Evolutionary conservation across 1,284 basidiomycete genomes (phyloP).

Genomic region (Puccinia horiana): DNA sequence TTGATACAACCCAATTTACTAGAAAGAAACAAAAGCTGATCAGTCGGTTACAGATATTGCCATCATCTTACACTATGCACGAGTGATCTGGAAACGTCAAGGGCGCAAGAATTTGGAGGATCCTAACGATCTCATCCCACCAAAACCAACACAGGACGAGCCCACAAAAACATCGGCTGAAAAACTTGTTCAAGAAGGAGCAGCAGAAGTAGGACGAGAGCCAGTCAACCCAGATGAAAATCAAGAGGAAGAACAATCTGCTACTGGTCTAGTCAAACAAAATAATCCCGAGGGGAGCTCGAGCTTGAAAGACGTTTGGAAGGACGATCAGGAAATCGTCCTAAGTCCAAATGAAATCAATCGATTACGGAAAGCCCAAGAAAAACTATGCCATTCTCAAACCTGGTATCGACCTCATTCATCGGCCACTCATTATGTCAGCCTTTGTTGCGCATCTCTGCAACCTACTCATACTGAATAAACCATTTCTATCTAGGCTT

Average conservation of each 20-base stretch:
- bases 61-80: constrained; percentile 33
- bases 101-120: constrained; percentile 15
- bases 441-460: no score
- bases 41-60: constrained; percentile 12
- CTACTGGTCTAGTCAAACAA: no score
- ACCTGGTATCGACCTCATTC: constrained; percentile 48
- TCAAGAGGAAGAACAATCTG: constrained; percentile 20
- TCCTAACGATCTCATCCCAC: constrained; percentile 33
- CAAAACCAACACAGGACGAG: not conserved
- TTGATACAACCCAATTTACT: no score
- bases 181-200: not conserved
- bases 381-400: constrained; percentile 33
- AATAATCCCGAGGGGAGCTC: not conserved
- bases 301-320: not conserved
- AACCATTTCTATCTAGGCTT: constrained; percentile 22
- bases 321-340: constrained; percentile 16
- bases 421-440: constrained; percentile 45
- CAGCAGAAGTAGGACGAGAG: not conserved
- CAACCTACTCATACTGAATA: no score
- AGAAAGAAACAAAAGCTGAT: not conserved
- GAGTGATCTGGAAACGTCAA: constrained; percentile 31
- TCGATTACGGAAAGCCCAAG: not conserved
- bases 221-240: not conserved
- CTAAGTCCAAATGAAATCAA: not conserved
- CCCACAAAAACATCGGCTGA: not conserved